Base-by-base conservation (phyloP, 192 early-diverging fungal species). In the Backusella mclennaniae region DNA sequence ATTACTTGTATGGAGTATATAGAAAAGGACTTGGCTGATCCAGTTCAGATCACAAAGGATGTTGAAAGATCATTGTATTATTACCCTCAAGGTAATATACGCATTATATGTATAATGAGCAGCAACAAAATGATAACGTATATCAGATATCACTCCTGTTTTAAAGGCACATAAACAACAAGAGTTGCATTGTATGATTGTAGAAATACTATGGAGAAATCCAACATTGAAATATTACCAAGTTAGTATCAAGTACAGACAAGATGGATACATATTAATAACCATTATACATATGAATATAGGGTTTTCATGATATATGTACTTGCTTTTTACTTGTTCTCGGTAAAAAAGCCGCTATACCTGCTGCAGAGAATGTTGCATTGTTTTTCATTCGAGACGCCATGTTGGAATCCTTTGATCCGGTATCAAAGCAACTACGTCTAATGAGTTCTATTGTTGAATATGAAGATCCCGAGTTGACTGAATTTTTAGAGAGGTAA, bases 141-240 rank as follows among this genome's bases (percentile, higher is more conserved):
- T 11, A 26, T 17, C 33, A 56, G 82, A 77, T 29, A 78, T 84
- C 29, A 67, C 82, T 12, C 76, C 78, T 36, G 70, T 66, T 4
- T 73, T 80, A 11, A 86, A 84, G 12, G 79, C 73, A 46, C 80
- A 82, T 73, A 85, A 85, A 38, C 89, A 88, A 69, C 67, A 76
- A 67, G 85, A 90, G 70, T 79, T 91, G 52, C 71, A 82, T 35
- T 70, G 46, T 1, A 82, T 90, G 29, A 87, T 91, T 9, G 46
- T 77, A 31, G 73, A 77, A 31, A 85, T 90, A 17, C 70, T 91
- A 56, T 86, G 89, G 73, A 76, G 79, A 41, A 85, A 91, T 76
- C 89, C 87, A 36, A 87, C 85, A 79, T 82, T 93, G 33, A 83
- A 89, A 69, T 94, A 93, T 82, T 94, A 92, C 76, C 93, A 93